Base-by-base conservation (phyloP, 2,329 filamentous ascomycete genomes). In the Mariannaea elegans region DNA sequence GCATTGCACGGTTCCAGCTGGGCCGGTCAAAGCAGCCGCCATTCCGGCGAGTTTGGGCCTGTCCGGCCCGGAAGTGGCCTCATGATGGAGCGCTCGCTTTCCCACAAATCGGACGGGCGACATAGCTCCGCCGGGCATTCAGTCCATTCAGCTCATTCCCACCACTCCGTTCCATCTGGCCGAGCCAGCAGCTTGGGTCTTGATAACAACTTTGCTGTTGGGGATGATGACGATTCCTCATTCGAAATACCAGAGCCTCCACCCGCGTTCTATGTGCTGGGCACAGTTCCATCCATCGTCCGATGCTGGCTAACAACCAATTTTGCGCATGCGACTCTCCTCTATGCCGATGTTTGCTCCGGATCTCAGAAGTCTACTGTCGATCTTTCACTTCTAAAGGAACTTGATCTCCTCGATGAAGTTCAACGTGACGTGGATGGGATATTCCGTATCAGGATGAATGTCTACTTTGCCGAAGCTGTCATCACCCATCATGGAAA, bases 91-190 rank as follows among this genome's bases (percentile, higher is more conserved):
- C 88, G 95, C 14, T 92, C 93, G 1, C 85, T 93, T 14, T 99
- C 95, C 10, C 93, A 98, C 82, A 97, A 97, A 73, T 98, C 95
- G 1, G 94, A 99, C 73, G 95, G 95, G 32, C 86, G 94, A 62
- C 93, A 97, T 72, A 98, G 94, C 75, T 98, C 94, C 8, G 89
- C 93, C n/a, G 93, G 93, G 4, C 90, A 94, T 67, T 95, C 89
- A 7, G 86, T 89, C 4, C 90, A 94, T 67, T 95, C 89, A 7
- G 86, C 89, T 16, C 88, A 90, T 64, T 84, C 82, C 6, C 80
- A 85, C 41, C 84, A 87, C 74, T 97, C 93, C 8, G 86, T 88
- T 56, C 87, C 88, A 13, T 93, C 91, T 41, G 91, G 90, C 24
- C 87, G 93, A 44, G 93, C 92, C 51, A 97, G 94, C 75, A 97